Evolutionary conservation across 1,139 yeast species (phyloP).

Genomic region (Taphrina confusa): DNA sequence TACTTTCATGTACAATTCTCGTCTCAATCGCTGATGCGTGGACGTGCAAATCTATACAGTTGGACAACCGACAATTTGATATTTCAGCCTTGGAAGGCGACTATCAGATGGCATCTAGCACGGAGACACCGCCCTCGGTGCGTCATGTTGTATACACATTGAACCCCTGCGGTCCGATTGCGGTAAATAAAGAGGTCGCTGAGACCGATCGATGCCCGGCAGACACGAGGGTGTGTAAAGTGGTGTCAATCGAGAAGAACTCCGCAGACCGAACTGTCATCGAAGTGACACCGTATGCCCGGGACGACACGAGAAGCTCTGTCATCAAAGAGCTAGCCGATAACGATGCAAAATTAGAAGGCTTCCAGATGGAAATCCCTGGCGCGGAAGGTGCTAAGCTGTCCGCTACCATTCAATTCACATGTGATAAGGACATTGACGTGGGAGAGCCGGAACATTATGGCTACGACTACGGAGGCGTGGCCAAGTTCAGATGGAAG

Average conservation of each 20-base stretch:
- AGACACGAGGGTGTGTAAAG: slow-evolving; percentile 54
- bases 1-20: too few relatives aligned
- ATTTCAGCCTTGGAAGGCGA: slow-evolving; percentile 52
- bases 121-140: slow-evolving; percentile 76
- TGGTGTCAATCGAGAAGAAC: slow-evolving; percentile 5
- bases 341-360: not conserved
- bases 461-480: not conserved
- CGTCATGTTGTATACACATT: slow-evolving; percentile 66
- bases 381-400: not conserved
- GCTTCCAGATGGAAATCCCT: not conserved
- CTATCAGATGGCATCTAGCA: slow-evolving; percentile 48
- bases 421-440: slow-evolving; percentile 13
- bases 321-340: not conserved
- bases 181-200: slow-evolving; percentile 42
- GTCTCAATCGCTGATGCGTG: not conserved
- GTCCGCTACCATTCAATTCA: slow-evolving; percentile 11
- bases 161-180: slow-evolving; percentile 62
- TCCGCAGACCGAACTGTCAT: slow-evolving; percentile 10
- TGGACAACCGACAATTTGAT: slow-evolving; percentile 52
- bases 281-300: slow-evolving; percentile 21
- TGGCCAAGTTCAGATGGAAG: slow-evolving; percentile 16
- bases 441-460: slow-evolving; percentile 9
- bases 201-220: slow-evolving; percentile 58
- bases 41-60: slow-evolving; percentile 34
- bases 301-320: not conserved